Evolutionary conservation across 352 stramenopile species (phyloP).

Genomic region (Phytophthora cajani): DNA sequence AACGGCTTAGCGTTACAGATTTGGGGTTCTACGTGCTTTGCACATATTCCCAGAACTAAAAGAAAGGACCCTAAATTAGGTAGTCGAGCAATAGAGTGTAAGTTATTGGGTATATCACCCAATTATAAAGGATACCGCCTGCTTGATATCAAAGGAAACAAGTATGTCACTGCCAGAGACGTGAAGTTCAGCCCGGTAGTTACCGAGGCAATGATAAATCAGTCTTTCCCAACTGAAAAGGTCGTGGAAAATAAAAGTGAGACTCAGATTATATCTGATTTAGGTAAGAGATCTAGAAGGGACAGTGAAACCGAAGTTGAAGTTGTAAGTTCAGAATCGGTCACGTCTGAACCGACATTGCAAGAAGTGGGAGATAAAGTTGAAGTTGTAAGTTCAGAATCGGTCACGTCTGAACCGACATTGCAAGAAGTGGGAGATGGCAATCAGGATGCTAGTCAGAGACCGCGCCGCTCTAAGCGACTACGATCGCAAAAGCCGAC

Average conservation of each 20-base stretch:
- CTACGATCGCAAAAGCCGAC: background rate
- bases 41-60: background rate
- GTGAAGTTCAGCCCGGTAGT: background rate
- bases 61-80: background rate
- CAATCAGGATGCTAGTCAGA: background rate
- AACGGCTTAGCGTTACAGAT: background rate
- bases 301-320: background rate
- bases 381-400: too few species aligned
- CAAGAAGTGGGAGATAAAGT: background rate
- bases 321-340: background rate
- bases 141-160: background rate
- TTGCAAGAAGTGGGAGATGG: too few species aligned
- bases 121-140: background rate
- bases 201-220: background rate
- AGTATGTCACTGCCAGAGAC: background rate
- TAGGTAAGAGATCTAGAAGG: background rate
- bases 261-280: background rate
- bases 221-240: background rate
- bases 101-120: background rate
- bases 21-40: background rate
- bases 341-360: background rate
- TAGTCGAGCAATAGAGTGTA: background rate
- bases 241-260: background rate
- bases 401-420: too few species aligned
- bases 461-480: background rate